Conservation (phyloP, 2,329 filamentous ascomycete species). For the Cyanodermella asteris region DNA sequence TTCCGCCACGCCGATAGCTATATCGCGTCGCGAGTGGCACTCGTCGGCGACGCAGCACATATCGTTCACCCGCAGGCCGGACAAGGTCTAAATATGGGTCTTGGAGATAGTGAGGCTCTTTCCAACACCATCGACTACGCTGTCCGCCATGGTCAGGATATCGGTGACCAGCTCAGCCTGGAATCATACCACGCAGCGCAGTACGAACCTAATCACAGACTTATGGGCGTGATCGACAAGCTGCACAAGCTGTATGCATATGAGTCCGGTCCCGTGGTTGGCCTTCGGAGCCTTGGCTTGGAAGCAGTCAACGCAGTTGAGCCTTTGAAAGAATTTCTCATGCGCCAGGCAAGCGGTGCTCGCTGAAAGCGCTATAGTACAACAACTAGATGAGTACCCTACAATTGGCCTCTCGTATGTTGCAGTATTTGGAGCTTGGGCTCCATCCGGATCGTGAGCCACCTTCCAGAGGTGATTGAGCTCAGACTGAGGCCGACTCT, state of each 20-base stretch:
- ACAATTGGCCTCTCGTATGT: too few species aligned
- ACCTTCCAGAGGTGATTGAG: too few species aligned
- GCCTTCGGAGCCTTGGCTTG: constrained; percentile 55
- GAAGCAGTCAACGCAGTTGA: constrained; percentile 52
- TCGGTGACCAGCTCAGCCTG: constrained; percentile 56
- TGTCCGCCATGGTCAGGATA: constrained; percentile 64
- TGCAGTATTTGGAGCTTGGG: too few species aligned
- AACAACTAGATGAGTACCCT: too few species aligned
- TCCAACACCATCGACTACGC: constrained; percentile 53
- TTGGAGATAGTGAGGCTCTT: constrained; percentile 69
- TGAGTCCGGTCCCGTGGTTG: constrained; percentile 56
- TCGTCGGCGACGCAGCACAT: constrained; percentile 87
- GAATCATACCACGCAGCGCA: constrained; percentile 64
- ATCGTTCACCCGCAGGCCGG: constrained; percentile 87
- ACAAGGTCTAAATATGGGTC: constrained; percentile 82
- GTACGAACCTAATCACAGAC: constrained; percentile 55
- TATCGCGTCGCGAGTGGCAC: constrained; percentile 66
- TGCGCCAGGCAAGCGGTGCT: constrained; percentile 38
- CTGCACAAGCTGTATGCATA: constrained; percentile 82
- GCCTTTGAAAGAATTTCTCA: constrained; percentile 64
- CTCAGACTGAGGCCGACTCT: too few species aligned
- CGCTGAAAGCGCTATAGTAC: too few species aligned
- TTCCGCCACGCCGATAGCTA: constrained; percentile 91
- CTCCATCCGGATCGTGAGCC: too few species aligned
- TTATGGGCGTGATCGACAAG: constrained; percentile 69